Percentiles rank a stretch among this genome's conserved stretches.
These are phyloP conservation scores for Talaromyces funiculosus DNA, from an alignment of 2,329 filamentous ascomycete genomes.

Conservation along the genomic window DNA sequence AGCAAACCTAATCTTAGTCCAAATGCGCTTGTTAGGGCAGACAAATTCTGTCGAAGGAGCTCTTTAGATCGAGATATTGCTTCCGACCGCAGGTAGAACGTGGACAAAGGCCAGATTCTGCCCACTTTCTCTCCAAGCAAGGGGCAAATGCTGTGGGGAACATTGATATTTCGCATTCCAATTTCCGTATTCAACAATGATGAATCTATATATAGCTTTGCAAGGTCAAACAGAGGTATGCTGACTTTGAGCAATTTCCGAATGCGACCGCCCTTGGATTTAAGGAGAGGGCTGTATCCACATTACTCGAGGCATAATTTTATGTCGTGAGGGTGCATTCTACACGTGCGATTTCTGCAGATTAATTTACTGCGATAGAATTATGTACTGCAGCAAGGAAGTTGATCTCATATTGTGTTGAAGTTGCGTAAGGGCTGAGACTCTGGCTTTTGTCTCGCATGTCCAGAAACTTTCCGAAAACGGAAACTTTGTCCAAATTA, in stretches of 20 bases:
- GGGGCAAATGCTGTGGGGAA: not conserved
- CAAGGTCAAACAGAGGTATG: not conserved
- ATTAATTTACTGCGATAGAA: not conserved
- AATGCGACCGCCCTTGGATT: not conserved
- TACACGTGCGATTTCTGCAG: not conserved
- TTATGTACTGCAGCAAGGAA: not conserved
- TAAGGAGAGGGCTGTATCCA: not conserved
- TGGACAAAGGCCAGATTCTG: not conserved
- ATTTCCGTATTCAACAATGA: not conserved
- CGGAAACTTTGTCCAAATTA: conserved; percentile 2
- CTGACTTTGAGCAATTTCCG: not conserved
- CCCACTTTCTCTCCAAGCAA: not conserved
- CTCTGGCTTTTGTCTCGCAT: not conserved
- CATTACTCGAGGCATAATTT: not conserved
- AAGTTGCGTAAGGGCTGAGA: not conserved
- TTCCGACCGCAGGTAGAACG: conserved; percentile 5
- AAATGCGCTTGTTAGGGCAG: not conserved
- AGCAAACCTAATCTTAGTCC: not conserved
- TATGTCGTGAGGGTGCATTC: not conserved
- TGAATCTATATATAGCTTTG: not conserved
- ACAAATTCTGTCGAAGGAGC: not conserved
- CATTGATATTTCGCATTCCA: not conserved
- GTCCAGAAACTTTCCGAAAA: not conserved
- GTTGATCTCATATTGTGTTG: not conserved
- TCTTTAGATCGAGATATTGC: not conserved